Conservation (phyloP, 176 grass and related monocot species). For the Eragrostis nindensis region DNA sequence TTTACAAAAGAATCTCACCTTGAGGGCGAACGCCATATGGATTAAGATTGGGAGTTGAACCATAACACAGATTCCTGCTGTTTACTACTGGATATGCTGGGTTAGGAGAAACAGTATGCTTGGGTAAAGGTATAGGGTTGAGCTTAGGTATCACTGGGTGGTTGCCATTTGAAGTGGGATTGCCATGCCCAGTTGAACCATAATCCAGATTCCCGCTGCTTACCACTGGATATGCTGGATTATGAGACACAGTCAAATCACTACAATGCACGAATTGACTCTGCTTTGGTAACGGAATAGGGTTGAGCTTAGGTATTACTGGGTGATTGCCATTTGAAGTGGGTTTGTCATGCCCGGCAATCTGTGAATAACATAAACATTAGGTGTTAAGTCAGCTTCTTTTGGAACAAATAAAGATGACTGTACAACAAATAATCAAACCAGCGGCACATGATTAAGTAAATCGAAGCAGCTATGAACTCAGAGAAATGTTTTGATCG, state of each 20-base stretch:
- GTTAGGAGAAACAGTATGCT: slow-evolving; percentile 37
- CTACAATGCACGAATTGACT: slow-evolving; percentile 32
- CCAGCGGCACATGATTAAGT: neutral
- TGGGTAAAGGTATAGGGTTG: slow-evolving; percentile 54
- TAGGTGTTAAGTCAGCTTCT: neutral
- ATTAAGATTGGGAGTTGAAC: slow-evolving; percentile 21
- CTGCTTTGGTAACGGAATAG: slow-evolving; percentile 55
- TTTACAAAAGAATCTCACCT: slow-evolving; percentile 43
- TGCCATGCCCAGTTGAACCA: slow-evolving; percentile 59
- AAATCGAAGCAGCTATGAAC: neutral
- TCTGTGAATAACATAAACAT: slow-evolving; percentile 46
- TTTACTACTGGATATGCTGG: slow-evolving; percentile 55
- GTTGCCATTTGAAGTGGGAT: slow-evolving; percentile 48
- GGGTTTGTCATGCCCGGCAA: slow-evolving; percentile 71
- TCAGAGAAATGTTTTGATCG: neutral
- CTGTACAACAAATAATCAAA: neutral
- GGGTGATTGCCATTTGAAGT: slow-evolving; percentile 51
- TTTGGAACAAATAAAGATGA: neutral
- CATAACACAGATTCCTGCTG: slow-evolving; percentile 25
- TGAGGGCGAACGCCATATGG: slow-evolving; percentile 38
- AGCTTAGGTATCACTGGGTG: slow-evolving; percentile 58
- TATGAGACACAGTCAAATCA: slow-evolving; percentile 44
- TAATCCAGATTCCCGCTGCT: slow-evolving; percentile 28
- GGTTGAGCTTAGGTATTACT: slow-evolving; percentile 56
- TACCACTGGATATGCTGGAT: slow-evolving; percentile 50